Evolutionary conservation across 108 stramenopile species (phyloP), one percentile per base, ranked within the genome.

Genomic region (Skeletonema costatum): DNA sequence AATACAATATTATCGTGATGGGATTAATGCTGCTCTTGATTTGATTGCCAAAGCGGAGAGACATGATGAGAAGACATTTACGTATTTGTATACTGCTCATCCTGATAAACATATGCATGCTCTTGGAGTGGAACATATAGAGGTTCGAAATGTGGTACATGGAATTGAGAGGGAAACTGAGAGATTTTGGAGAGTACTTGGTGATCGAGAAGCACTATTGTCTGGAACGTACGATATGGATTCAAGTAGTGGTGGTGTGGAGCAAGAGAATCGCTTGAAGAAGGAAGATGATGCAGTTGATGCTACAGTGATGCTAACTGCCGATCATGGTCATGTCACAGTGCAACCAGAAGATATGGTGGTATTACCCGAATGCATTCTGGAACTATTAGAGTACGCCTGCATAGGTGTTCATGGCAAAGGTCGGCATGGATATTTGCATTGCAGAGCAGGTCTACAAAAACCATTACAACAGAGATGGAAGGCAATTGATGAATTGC

Each of bases 41-140:
- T 35, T 25, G 5, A 74, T 80, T 25, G 60, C 70, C 29, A n/a
- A 74, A n/a, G 78, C 73, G 7, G 78, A 80, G 53, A 59, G 59
- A 4, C 1, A 13, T 33, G 70, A 63, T 1, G 73, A 68, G 12
- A 68, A 59, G 13, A 80, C 70, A 2, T 80, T 74, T 29, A 65
- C 51, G 13, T 80, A 80, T 61, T 39, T 80, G 5, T 80, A 80
- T 14, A 80, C 78, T 32, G 78, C 78, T 48, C 78, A 80, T 68
- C 78, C 78, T 5, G 78, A 80, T 33, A 80, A 80, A 33, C 78
- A 80, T 44, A 74, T 74, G 73, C 78, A 80, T 74, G 29, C 78
- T 16, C 73, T 80, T 58, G 78, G 78, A 44, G 78, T 80, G 19
- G 78, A 80, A 19, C 59, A 71, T 61, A 66, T 61, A 11, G 78